Conservation (phyloP, 192 early-diverging fungal species). For the Geranomyces variabilis region DNA sequence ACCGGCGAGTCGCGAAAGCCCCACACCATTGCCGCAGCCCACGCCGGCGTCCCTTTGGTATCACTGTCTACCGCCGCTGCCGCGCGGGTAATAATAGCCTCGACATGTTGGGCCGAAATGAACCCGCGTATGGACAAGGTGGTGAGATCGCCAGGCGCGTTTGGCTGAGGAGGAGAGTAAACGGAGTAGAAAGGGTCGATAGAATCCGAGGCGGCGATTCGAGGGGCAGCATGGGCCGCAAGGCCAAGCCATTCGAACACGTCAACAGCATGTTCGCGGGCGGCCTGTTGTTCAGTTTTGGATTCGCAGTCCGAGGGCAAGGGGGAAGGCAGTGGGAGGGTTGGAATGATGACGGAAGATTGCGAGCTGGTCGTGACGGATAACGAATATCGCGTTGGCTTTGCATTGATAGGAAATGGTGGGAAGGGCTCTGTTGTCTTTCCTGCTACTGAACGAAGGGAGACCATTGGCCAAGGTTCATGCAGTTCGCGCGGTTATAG, state of each 20-base stretch:
- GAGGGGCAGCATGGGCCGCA: constrained; percentile 7
- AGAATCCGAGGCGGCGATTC: background rate
- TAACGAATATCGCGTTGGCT: too few species aligned
- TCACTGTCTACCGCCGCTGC: background rate
- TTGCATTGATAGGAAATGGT: too few species aligned
- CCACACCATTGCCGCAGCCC: constrained; percentile 37
- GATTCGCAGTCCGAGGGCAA: background rate
- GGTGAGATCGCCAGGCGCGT: background rate
- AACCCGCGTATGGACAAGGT: constrained; percentile 6
- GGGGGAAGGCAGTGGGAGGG: background rate
- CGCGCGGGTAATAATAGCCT: background rate
- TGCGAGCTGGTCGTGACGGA: too few species aligned
- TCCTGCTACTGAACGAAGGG: background rate
- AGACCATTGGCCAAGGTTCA: too few species aligned
- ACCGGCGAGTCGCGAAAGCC: constrained; percentile 41
- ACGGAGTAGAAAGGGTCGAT: constrained; percentile 37
- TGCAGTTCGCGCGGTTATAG: too few species aligned
- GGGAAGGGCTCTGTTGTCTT: too few species aligned
- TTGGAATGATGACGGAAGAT: background rate
- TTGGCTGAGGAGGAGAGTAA: constrained; percentile 16
- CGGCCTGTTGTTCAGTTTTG: background rate
- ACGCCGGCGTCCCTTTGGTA: background rate
- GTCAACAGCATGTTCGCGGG: constrained; percentile 6
- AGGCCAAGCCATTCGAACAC: constrained; percentile 36
- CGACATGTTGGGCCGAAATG: constrained; percentile 14